Evolutionary conservation across 2,329 filamentous ascomycete species (phyloP).

Genomic region (Fusarium nisikadoi): DNA sequence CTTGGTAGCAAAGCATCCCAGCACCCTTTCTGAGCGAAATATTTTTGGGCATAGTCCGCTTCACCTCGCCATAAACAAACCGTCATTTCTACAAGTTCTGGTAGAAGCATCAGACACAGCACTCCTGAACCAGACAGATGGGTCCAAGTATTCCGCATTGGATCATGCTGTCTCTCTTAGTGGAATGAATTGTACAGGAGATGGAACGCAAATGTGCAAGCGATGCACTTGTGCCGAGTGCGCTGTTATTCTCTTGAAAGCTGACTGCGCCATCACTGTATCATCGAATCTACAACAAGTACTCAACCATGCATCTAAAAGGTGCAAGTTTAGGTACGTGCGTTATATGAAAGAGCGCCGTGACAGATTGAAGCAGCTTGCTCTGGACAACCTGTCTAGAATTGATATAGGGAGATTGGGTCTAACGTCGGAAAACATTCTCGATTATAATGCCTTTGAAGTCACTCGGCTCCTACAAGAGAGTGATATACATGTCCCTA

Average conservation of each 20-base stretch:
- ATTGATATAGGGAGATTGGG: accelerated
- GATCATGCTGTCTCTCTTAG: neutral
- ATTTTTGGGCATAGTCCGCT: neutral
- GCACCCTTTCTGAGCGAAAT: neutral
- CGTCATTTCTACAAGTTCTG: accelerated
- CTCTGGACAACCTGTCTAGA: accelerated
- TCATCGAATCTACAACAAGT: no score
- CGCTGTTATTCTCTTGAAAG: neutral
- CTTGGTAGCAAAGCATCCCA: accelerated
- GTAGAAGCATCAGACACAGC: neutral
- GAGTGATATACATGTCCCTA: accelerated
- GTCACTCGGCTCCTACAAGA: neutral
- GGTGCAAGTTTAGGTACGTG: neutral
- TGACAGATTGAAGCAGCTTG: neutral
- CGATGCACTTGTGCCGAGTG: neutral
- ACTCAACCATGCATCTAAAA: neutral
- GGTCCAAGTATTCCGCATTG: accelerated
- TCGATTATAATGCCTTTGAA: neutral
- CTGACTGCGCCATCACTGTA: neutral
- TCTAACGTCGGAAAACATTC: accelerated
- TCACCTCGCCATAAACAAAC: neutral
- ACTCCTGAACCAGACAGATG: accelerated
- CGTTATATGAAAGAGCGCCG: neutral
- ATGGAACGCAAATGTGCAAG: accelerated
- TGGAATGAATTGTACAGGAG: accelerated